Base-by-base conservation (phyloP, 306 rosid genomes). In the Cicer cuneatum region DNA sequence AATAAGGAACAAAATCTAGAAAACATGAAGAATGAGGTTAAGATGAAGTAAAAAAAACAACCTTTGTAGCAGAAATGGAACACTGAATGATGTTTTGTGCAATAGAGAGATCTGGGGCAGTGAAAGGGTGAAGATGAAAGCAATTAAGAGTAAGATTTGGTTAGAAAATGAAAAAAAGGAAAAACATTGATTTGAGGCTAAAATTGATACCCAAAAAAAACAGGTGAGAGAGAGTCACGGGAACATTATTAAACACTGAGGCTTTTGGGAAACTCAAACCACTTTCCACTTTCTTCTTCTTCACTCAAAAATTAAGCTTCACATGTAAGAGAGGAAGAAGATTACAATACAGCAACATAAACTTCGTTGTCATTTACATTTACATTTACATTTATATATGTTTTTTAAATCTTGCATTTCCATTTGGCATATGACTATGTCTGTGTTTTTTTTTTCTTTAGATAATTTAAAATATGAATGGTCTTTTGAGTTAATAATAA, bases 141-240 rank as follows among this genome's bases (percentile, higher is more conserved):
- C 29, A 72, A 39, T 61, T 11, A 14, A 14, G 73, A 67, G 52
- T 56, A 61, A 61, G 83, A 70, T 66, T 72, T 74, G 71, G 78
- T 51, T 53, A 42, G 10, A 49, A 7, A 40, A 6, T 46, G 8
- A 40, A 10, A 11, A 59, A 72, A 57, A 13, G 1, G 21, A 10
- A n/a, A 7, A 19, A 47, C 45, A 15, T 49, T 29, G 15, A 48
- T 66, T 66, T 56, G 69, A 46, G 56, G 72, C n/a, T n/a, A 58
- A 67, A 69, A 66, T 13, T 9, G 51, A n/a, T 12, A 69, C 29
- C n/a, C 15, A 43, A 29, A 58, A 62, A 18, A 75, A 33, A 16
- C 38, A 69, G 56, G 80, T 7, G 82, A 80, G 80, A 72, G 78
- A 56, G 62, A 69, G 72, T 87, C 91, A 85, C 90, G 91, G 63